Evolutionary conservation across 2,329 filamentous ascomycete species (phyloP).

Genomic region (Zymoseptoria pseudotritici): DNA sequence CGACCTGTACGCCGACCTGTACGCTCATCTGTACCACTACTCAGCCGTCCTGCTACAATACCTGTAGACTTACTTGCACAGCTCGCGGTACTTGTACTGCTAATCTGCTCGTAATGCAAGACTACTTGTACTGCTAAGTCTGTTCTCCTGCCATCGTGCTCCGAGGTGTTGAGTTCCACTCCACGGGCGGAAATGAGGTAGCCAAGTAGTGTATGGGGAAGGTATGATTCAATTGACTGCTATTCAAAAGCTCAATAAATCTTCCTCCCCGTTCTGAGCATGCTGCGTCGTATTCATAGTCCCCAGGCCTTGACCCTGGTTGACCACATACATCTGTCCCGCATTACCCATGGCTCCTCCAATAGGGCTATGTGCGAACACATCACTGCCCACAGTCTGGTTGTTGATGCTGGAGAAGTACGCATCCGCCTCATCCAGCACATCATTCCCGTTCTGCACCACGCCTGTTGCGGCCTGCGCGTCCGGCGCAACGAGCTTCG

Average conservation of each 20-base stretch:
- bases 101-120: no score
- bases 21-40: no score
- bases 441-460: slow-evolving; percentile 14
- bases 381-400: slow-evolving; percentile 47
- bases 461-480: slow-evolving; percentile 57
- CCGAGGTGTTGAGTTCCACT: no score
- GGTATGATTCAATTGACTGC: background rate
- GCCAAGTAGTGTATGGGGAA: background rate
- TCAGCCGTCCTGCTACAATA: no score
- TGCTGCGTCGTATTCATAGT: slow-evolving; percentile 63
- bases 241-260: slow-evolving; percentile 28
- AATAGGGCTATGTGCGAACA: slow-evolving; percentile 33
- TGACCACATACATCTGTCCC: slow-evolving; percentile 59
- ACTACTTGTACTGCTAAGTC: no score
- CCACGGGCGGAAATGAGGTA: no score
- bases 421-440: slow-evolving; percentile 70
- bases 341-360: slow-evolving; percentile 31
- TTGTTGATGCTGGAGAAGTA: slow-evolving; percentile 69
- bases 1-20: no score
- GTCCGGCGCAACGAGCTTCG: slow-evolving; percentile 22
- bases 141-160: no score
- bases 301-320: slow-evolving; percentile 71
- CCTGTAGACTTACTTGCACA: no score
- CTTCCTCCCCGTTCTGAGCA: slow-evolving; percentile 42
- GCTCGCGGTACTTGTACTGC: no score